Conservation (phyloP, 805 yeast genomes). For the Torulaspora indica region DNA sequence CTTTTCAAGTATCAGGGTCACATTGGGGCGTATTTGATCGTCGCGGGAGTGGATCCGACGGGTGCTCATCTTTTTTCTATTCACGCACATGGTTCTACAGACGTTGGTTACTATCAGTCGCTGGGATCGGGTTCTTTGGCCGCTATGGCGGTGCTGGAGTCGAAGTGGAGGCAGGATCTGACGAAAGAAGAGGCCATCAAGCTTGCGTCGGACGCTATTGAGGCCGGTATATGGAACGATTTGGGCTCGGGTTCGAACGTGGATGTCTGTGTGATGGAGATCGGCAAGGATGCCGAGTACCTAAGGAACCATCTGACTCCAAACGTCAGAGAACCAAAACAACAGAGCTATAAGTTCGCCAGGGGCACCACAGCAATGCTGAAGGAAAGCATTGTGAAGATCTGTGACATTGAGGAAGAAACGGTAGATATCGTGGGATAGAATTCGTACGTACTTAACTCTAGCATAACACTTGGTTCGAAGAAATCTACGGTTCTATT, state of each 20-base stretch:
- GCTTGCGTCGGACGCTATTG: conserved; percentile 86
- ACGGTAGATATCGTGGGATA: conserved; percentile 39
- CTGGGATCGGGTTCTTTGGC: conserved; percentile 97
- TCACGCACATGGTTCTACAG: conserved; percentile 98
- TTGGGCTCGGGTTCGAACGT: conserved; percentile 98
- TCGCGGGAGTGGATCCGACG: conserved; percentile 97
- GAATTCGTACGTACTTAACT: conserved; percentile 8
- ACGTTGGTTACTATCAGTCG: conserved; percentile 87
- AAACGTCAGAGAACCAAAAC: conserved; percentile 77
- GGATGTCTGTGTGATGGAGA: conserved; percentile 94
- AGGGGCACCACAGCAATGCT: conserved; percentile 93
- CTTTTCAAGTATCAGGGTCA: conserved; percentile 96
- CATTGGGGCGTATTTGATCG: conserved; percentile 93
- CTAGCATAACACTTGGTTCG: conserved; percentile 2
- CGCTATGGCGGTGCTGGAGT: conserved; percentile 95
- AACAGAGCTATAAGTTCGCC: conserved; percentile 75
- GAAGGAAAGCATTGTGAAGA: conserved; percentile 57
- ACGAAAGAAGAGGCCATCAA: conserved; percentile 86
- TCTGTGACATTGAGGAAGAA: conserved; percentile 67
- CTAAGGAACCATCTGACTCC: conserved; percentile 88
- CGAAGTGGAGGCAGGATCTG: conserved; percentile 75
- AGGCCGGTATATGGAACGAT: conserved; percentile 98
- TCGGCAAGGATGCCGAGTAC: conserved; percentile 80
- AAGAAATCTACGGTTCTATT: neutral
- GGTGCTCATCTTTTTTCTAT: conserved; percentile 90